Base-by-base conservation (phyloP, 371 early-diverging fungal species). In the Batrachochytrium dendrobatidis region DNA sequence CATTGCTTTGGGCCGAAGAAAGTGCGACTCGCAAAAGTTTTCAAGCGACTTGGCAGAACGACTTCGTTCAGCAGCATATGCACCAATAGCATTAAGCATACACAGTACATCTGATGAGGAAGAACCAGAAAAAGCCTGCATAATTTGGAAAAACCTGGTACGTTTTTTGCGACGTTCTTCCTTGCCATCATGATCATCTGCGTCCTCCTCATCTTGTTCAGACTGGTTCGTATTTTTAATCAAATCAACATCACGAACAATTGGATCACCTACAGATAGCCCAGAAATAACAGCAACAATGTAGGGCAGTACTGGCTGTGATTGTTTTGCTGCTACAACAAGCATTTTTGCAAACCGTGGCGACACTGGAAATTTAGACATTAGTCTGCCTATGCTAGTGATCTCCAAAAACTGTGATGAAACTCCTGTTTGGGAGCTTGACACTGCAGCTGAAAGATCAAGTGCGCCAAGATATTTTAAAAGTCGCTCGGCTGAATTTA, bases 311-410 rank as follows among this genome's bases (percentile, higher is more conserved):
- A 94, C 87, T 2, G 75, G 82, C 56, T 86, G 82, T 56, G 87
- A 82, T 55, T 91, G 89, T 29, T 71, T 48, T 0, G 71, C 63
- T 0, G 92, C 95, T 26, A 93, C 78, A 26, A 92, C 83, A 53
- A 96, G 66, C 91, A 97, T 95, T 73, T 93, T 93, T 31, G 92
- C 89, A 63, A 90, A 89, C 34, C 96, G 83, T 22, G 99, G 99
- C 0, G 89, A 79, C 0, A 99, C 81, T 1, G 99, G 99, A 68
- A 99, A 90, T 46, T 83, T 77, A 0, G 92, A 75, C 88, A 99
- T 92, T 20, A 86, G 76, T 59, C 78, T 80, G 57, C 99, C 99
- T 30, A 91, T 71, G 20, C 86, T 83, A 0, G 98, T 98, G 53
- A 95, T 76, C 50, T 64, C 68, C 0, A 62, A 44, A 44, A 18